These are phyloP conservation scores for Fragosphaeria purpurea DNA, from an alignment of 2,329 filamentous ascomycete genomes.

Conservation along the genomic window DNA sequence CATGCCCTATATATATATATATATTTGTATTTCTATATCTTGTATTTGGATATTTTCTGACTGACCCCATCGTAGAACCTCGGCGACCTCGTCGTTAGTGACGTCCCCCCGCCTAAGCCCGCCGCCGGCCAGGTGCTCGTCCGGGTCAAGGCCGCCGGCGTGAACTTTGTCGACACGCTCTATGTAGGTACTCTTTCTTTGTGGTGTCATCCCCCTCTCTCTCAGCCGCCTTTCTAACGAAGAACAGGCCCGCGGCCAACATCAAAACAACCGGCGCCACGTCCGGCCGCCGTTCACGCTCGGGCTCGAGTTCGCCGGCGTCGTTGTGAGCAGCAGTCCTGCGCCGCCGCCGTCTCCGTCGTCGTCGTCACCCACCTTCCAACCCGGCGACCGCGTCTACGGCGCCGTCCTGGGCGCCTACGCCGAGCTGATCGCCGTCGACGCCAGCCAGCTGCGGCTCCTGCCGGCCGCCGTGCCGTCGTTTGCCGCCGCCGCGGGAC, in stretches of 20 bases:
- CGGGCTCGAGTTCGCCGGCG: conserved; percentile 51
- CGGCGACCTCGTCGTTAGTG: conserved; percentile 22
- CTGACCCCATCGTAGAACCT: conserved; percentile 6
- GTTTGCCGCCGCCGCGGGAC: conserved; percentile 39
- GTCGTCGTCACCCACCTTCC: conserved; percentile 17
- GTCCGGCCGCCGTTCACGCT: conserved; percentile 47
- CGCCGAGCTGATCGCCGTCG: conserved; percentile 38
- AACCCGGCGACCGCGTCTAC: conserved; percentile 42
- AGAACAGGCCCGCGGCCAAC: conserved; percentile 38
- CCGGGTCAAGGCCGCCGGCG: conserved; percentile 40
- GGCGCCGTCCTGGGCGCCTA: conserved; percentile 42
- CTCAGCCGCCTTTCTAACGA: not conserved
- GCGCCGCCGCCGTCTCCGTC: conserved; percentile 18
- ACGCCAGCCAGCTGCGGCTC: conserved; percentile 26
- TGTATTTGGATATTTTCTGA: no score
- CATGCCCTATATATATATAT: no score
- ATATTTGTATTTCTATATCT: not conserved
- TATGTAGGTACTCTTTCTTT: conserved; percentile 26
- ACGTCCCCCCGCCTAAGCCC: conserved; percentile 22
- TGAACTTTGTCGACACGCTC: conserved; percentile 52
- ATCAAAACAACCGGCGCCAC: conserved; percentile 50
- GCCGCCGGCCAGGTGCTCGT: conserved; percentile 30
- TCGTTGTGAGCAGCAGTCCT: conserved; percentile 25
- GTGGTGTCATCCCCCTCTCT: no score
- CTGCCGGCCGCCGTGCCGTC: conserved; percentile 34